Conservation (phyloP, 1,284 basidiomycete genomes). For the Retiboletus flavoniger region DNA sequence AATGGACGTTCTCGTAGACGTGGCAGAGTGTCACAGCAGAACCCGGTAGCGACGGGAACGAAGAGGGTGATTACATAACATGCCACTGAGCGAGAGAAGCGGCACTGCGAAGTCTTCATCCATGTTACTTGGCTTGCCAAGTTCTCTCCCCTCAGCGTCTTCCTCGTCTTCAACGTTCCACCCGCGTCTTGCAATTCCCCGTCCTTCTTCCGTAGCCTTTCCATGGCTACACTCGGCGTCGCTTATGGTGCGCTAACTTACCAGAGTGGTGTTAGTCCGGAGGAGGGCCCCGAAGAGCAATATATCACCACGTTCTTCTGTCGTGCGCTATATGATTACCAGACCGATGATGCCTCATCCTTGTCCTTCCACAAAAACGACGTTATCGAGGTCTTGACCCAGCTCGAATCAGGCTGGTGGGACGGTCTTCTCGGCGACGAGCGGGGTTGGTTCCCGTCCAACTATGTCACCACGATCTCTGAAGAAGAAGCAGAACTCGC, state of each 20-base stretch:
- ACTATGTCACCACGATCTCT: constrained; percentile 82
- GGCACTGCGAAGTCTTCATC: constrained; percentile 10
- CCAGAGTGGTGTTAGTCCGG: constrained; percentile 26
- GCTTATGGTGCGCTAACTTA: constrained; percentile 24
- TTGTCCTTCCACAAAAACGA: constrained; percentile 86
- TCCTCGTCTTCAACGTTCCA: constrained; percentile 13
- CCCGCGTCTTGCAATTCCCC: constrained; percentile 1
- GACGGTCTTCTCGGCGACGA: constrained; percentile 88
- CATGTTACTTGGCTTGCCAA: constrained; percentile 20
- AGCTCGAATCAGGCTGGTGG: constrained; percentile 97
- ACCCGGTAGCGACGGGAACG: constrained; percentile 19
- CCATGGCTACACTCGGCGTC: constrained; percentile 31
- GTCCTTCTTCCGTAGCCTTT: neutral
- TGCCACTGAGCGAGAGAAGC: constrained; percentile 8
- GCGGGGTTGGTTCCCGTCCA: constrained; percentile 97
- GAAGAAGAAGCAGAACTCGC: constrained; percentile 77
- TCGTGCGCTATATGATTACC: constrained; percentile 90
- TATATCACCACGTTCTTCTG: constrained; percentile 79
- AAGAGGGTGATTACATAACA: constrained; percentile 26
- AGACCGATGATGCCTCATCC: constrained; percentile 83
- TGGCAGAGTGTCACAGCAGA: constrained; percentile 11
- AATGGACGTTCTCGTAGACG: constrained; percentile 10
- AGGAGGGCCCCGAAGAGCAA: constrained; percentile 49
- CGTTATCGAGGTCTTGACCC: constrained; percentile 91
- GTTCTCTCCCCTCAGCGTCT: constrained; percentile 7